Conservation (phyloP, 192 early-diverging fungal species). For the Entomortierella chlamydospora region DNA sequence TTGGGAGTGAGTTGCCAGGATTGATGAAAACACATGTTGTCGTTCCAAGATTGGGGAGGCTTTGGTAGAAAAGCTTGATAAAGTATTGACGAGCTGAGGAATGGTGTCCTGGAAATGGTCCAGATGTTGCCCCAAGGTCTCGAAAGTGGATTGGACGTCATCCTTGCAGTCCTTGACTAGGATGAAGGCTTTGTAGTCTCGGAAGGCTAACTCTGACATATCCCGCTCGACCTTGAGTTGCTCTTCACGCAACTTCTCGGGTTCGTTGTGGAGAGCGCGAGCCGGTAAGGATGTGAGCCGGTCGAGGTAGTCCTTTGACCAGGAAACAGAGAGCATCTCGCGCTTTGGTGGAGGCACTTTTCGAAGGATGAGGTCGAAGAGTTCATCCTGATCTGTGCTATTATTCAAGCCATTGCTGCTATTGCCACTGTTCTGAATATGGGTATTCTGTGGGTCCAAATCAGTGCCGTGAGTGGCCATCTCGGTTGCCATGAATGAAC, state of each 20-base stretch:
- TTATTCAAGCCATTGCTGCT: conserved; percentile 3
- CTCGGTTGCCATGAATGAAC: conserved; percentile 14
- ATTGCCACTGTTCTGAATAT: neutral
- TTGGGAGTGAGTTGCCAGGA: conserved; percentile 65
- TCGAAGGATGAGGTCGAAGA: conserved; percentile 32
- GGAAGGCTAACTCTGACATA: conserved; percentile 72
- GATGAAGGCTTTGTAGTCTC: conserved; percentile 76
- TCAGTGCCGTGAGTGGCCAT: neutral
- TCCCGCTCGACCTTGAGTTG: conserved; percentile 65
- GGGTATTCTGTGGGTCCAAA: neutral
- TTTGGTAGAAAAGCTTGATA: conserved; percentile 56
- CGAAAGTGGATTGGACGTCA: conserved; percentile 61
- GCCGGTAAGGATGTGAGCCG: conserved; percentile 71
- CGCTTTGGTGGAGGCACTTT: conserved; percentile 45
- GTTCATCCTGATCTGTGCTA: conserved; percentile 33
- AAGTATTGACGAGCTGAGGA: conserved; percentile 61
- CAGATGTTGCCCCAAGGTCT: conserved; percentile 59
- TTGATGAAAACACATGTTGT: conserved; percentile 58
- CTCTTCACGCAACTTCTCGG: conserved; percentile 61
- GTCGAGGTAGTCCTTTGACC: conserved; percentile 71
- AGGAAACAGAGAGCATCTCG: conserved; percentile 55
- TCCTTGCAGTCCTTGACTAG: conserved; percentile 69
- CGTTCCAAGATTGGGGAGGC: conserved; percentile 43
- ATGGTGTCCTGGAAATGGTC: conserved; percentile 58
- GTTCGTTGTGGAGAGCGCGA: conserved; percentile 69